These are phyloP conservation scores for Entrophospora sp. DNA, from an alignment of 192 early-diverging fungal genomes.

Conservation along the genomic window DNA sequence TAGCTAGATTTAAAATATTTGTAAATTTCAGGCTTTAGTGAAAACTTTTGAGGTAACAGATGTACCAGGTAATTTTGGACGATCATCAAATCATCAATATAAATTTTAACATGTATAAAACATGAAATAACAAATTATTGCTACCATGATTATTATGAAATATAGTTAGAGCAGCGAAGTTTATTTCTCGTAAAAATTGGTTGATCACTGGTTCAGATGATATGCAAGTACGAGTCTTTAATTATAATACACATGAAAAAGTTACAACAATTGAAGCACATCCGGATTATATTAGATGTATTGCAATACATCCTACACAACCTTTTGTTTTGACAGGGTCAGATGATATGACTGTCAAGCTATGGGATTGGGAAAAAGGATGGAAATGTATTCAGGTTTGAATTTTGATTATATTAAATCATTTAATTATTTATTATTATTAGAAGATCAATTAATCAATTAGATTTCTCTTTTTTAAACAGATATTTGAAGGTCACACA, in stretches of 20 bases:
- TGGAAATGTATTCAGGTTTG: constrained; percentile 90
- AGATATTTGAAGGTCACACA: constrained; percentile 95
- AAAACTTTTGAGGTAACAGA: constrained; percentile 97
- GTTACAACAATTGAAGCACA: constrained; percentile 94
- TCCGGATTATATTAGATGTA: constrained; percentile 90
- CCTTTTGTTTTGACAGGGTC: constrained; percentile 88
- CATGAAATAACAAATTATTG: too few relatives aligned
- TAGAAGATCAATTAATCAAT: too few relatives aligned
- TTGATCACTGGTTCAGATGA: constrained; percentile 94
- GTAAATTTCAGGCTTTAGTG: constrained; percentile 74
- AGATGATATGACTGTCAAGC: constrained; percentile 94
- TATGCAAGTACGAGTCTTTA: constrained; percentile 95
- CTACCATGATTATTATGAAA: too few relatives aligned
- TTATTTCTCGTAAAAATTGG: constrained; percentile 96
- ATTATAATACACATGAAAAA: constrained; percentile 99
- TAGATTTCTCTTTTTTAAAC: too few relatives aligned
- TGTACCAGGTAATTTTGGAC: constrained; percentile 59
- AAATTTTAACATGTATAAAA: too few relatives aligned
- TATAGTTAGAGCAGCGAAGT: constrained; percentile 94
- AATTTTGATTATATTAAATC: too few relatives aligned
- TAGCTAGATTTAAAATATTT: not conserved
- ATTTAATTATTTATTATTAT: too few relatives aligned
- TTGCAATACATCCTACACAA: constrained; percentile 96
- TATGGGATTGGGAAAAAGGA: constrained; percentile 99
- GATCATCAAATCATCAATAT: not conserved